phyloP scores from a whole-genome alignment of 306 rosid species.

The Inga leiocalycina region DNA sequence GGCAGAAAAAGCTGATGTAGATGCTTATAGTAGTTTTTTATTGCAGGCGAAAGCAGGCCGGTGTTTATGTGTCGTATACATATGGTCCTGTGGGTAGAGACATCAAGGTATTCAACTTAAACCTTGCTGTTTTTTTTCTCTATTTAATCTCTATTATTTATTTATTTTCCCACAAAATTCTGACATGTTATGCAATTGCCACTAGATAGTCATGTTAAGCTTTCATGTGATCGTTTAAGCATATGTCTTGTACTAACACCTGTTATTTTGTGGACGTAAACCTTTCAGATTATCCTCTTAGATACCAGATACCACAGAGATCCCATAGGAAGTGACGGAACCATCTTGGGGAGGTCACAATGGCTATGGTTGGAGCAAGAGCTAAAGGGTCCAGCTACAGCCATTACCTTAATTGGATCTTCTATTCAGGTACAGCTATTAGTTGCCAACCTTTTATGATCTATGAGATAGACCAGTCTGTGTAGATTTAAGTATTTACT shows the following conservation, averaged over 20 bases:
- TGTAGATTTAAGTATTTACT: conserved; percentile 1
- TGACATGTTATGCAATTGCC: not conserved
- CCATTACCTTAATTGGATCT: conserved; percentile 73
- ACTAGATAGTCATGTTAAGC: not conserved
- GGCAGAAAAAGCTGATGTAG: conserved; percentile 9
- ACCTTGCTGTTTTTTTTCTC: conserved; percentile 13
- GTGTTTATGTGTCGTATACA: conserved; percentile 72
- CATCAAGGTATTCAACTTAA: conserved; percentile 56
- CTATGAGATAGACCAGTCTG: not conserved
- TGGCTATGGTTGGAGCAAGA: conserved; percentile 83
- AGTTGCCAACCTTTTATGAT: not conserved
- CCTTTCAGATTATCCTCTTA: conserved; percentile 48
- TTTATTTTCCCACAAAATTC: conserved; percentile 12
- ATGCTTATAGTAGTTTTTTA: conserved; percentile 31
- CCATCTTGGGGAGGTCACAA: conserved; percentile 69
- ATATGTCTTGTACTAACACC: conserved; percentile 27
- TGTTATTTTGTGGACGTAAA: conserved; percentile 18
- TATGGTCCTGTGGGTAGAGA: conserved; percentile 73
- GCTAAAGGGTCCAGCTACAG: conserved; percentile 62
- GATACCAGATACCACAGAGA: conserved; percentile 92
- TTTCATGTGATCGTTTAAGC: conserved; percentile 10
- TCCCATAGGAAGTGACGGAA: conserved; percentile 72
- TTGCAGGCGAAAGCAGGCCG: conserved; percentile 77
- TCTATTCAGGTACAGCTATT: conserved; percentile 69
- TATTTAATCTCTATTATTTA: not conserved